Conservation (phyloP, 2,329 filamentous ascomycete genomes). For the Fusarium goolgardi region DNA sequence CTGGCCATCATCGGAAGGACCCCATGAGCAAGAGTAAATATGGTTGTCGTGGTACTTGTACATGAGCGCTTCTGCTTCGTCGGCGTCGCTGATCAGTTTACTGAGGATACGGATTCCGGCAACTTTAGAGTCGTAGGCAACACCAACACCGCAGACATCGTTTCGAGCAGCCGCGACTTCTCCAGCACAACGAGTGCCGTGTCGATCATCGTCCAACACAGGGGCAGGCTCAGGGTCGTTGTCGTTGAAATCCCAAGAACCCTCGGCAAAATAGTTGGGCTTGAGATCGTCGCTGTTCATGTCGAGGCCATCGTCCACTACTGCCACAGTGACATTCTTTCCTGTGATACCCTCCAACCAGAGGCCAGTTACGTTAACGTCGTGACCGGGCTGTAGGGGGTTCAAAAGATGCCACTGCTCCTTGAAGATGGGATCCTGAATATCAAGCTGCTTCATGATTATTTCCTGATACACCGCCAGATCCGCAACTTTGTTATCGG, state of each 20-base stretch:
- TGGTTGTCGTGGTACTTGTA: slow-evolving; percentile 92
- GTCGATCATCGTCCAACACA: slow-evolving; percentile 83
- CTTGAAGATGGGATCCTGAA: slow-evolving; percentile 88
- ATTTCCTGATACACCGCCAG: slow-evolving; percentile 68
- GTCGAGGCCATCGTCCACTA: slow-evolving; percentile 95
- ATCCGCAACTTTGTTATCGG: slow-evolving; percentile 36
- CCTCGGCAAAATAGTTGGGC: slow-evolving; percentile 91
- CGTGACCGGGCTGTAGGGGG: slow-evolving; percentile 81
- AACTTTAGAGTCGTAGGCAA: slow-evolving; percentile 91
- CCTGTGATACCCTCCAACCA: slow-evolving; percentile 94
- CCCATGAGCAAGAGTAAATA: slow-evolving; percentile 99
- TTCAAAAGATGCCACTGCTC: slow-evolving; percentile 98
- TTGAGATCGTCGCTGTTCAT: slow-evolving; percentile 95
- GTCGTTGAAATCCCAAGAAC: slow-evolving; percentile 98
- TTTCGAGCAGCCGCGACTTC: slow-evolving; percentile 95
- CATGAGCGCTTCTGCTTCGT: slow-evolving; percentile 93
- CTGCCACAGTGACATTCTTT: slow-evolving; percentile 87
- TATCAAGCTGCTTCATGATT: slow-evolving; percentile 75
- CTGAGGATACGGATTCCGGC: slow-evolving; percentile 93
- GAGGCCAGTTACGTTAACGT: slow-evolving; percentile 94
- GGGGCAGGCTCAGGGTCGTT: slow-evolving; percentile 81
- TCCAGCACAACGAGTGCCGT: slow-evolving; percentile 94
- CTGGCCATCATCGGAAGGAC: slow-evolving; percentile 89
- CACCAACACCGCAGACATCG: slow-evolving; percentile 92
- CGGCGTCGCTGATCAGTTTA: slow-evolving; percentile 88